phyloP scores from a whole-genome alignment of 2,329 filamentous ascomycete genomes.

The Stachybotrys elegans region DNA sequence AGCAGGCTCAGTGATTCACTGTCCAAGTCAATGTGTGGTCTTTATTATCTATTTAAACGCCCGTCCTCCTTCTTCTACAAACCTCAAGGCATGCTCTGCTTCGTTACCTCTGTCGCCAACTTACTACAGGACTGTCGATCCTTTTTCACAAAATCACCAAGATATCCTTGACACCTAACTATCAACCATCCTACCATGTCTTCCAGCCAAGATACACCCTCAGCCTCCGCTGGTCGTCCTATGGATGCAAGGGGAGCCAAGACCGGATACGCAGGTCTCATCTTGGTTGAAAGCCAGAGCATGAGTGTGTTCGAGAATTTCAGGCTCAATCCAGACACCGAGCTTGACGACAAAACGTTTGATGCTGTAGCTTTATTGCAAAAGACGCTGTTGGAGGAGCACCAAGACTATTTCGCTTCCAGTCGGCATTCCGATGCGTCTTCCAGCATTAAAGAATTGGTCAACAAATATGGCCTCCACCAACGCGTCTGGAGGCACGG shows the following conservation, averaged over 20 bases:
- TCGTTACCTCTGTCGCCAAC: too few relatives aligned
- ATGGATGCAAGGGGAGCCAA: neutral
- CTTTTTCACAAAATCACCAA: too few relatives aligned
- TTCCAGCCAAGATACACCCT: neutral
- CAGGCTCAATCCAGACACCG: neutral
- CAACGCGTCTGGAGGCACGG: neutral
- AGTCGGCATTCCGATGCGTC: neutral
- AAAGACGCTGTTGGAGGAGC: neutral
- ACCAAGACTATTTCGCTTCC: neutral
- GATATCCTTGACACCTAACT: too few relatives aligned
- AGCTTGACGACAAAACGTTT: neutral
- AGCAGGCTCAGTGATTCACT: too few relatives aligned
- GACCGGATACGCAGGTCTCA: neutral
- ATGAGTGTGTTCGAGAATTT: neutral
- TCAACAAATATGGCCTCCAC: neutral
- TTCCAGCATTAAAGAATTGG: neutral
- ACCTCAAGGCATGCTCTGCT: too few relatives aligned
- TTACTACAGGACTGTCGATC: too few relatives aligned
- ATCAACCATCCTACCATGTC: neutral
- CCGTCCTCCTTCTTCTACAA: too few relatives aligned
- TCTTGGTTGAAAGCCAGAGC: neutral
- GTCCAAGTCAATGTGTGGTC: too few relatives aligned
- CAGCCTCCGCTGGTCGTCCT: neutral
- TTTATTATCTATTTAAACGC: too few relatives aligned
- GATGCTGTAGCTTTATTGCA: neutral